Evolutionary conservation across 1,139 yeast genomes (phyloP), one percentile per base, ranked within the genome.

Genomic region (Lodderomyces oxycetoniae): DNA sequence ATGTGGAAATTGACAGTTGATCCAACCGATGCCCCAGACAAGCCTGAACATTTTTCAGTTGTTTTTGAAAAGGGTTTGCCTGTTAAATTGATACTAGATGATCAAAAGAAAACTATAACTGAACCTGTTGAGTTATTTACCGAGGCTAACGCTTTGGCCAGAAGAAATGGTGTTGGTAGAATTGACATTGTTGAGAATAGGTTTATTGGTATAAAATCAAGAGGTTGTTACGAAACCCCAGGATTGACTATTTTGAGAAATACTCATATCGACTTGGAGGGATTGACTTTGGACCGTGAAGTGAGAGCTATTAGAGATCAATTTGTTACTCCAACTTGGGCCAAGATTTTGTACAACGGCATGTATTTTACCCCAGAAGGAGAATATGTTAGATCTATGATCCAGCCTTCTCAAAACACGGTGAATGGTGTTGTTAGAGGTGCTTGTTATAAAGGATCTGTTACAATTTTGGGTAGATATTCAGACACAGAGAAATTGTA

Each of bases 211-310:
- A 85, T 91, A 65, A 91, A 91, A 69, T 89, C 97, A 46, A 86
- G 98, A 74, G 98, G 98, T 40, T 91, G 98, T 73, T 91, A 91
- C 70, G 98, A 91, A 70, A 94, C 97, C 47, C 98, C 98, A 49
- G 98, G 97, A 61, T 79, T 91, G 56, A 89, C 98, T 45, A 64
- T 91, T 47, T 80, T 91, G 67, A 86, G 98, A 77, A 66, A 78
- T 37, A 85, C 97, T 35, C 98, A 91, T 67, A 78, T 91, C 59
- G 98, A 91, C 61, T 72, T 91, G 54, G 98, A 91, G 72, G 98
- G 98, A 54, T 79, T 91, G 55, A 91, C 95, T 30, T 71, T 91
- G 55, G 98, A 91, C 67, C 84, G 96, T 67, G 98, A 91, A 68
- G 97, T 91, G 47, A 85, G 98, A 65, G 89, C 93, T 43, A 72